Evolutionary conservation across 176 grass and related monocot species (phyloP).

Genomic region (Oryza brachyantha): DNA sequence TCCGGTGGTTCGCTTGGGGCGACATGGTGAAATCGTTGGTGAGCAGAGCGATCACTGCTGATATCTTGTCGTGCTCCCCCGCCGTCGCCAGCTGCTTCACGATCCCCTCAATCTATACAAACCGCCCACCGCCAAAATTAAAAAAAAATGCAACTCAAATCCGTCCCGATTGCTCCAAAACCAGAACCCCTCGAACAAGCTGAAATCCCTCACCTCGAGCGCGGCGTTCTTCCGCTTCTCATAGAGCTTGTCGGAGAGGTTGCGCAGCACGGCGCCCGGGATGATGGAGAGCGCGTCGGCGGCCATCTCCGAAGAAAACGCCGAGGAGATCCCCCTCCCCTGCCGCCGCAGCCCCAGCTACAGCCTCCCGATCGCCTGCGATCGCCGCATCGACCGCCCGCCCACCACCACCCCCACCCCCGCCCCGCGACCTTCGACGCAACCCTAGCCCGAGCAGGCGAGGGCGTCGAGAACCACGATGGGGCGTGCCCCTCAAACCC

Average conservation of each 20-base stretch:
- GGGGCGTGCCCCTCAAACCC: constrained; percentile 12
- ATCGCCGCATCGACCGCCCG: constrained; percentile 54
- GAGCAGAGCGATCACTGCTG: constrained; percentile 66
- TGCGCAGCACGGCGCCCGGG: constrained; percentile 79
- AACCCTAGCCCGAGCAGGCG: constrained; percentile 29
- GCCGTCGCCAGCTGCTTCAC: constrained; percentile 72
- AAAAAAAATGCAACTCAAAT: constrained; percentile 20
- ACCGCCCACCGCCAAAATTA: not conserved
- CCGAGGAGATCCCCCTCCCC: constrained; percentile 27
- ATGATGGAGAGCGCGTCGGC: constrained; percentile 75
- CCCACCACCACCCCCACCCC: not conserved
- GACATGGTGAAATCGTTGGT: constrained; percentile 63
- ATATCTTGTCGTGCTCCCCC: constrained; percentile 91
- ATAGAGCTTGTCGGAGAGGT: constrained; percentile 97
- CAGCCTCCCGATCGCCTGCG: constrained; percentile 39
- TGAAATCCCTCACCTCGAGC: constrained; percentile 70
- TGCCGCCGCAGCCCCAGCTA: constrained; percentile 20
- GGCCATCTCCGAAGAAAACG: constrained; percentile 38
- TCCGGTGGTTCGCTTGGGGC: constrained; percentile 83
- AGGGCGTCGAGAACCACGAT: not conserved
- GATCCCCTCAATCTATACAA: constrained; percentile 78
- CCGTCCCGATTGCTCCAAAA: not conserved
- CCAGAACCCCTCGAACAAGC: not conserved
- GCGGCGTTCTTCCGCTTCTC: constrained; percentile 99
- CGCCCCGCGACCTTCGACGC: constrained; percentile 6